Base-by-base conservation (phyloP, 768 basidiomycete species). In the Suillus subluteus region DNA sequence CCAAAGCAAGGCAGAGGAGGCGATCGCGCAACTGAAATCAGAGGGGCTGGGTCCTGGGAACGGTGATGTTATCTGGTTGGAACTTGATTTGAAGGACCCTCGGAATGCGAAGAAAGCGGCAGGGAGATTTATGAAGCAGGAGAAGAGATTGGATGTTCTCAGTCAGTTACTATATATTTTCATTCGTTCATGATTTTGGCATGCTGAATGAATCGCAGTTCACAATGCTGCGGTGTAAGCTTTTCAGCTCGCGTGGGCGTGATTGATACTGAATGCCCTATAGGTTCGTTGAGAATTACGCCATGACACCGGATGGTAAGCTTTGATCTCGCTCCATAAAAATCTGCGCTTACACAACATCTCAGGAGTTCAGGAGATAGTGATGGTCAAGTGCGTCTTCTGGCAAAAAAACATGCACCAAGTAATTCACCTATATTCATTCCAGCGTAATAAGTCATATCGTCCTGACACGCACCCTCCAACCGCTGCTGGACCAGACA, bases 181-280 rank as follows among this genome's bases (percentile, higher is more conserved):
- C 30, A 1, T 50, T 18, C 3, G 16, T 23, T 26, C 8, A 15
- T 13, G 18, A 23, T 56, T 11, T 38, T 13, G 43, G 66, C 65
- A 46, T 68, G 8, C 26, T 35, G 30, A 23, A 63, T 56, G 41
- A 43, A 66, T 16, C 62, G 11, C 26, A 87, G 87, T 88, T 32
- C 87, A 87, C 67, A 89, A 89, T 66, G 87, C 85, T 35, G 84
- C 75, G 21, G 65, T 80, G 88, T 87, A 66, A 70, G 82, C 48
- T 54, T 35, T 40, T 35, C 40, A 21, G 21, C 26, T 54, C 6
- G 3, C 8, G 26, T 30, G 6, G 40, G 23, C 11, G 21, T 44
- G 15, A 1, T 30, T 23, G 23, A 26, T 64, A 13, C 55, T 37
- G 67, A 67, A 59, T 61, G 64, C 12, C 7, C 32, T 6, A 66